These are phyloP conservation scores for Cucumis cinereus DNA, from an alignment of 306 rosid genomes.

Conservation along the genomic window DNA sequence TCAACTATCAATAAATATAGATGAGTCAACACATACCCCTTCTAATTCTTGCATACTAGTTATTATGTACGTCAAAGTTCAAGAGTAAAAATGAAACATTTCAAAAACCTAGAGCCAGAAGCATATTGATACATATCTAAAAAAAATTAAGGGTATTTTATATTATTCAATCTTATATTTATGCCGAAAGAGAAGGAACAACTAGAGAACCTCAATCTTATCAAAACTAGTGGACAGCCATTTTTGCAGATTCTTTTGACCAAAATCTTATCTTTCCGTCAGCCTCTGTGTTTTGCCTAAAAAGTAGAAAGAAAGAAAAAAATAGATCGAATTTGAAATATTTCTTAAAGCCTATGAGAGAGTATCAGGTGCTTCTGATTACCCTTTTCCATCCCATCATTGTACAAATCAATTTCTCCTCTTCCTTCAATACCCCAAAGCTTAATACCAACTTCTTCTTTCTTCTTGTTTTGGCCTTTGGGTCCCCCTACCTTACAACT, in stretches of 20 bases:
- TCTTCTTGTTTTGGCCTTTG: neutral
- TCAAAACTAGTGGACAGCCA: neutral
- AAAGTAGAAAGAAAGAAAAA: slow-evolving; percentile 18
- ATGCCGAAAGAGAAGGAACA: slow-evolving; percentile 7
- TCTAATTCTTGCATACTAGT: too few relatives aligned
- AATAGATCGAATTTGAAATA: slow-evolving; percentile 28
- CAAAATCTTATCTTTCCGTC: slow-evolving; percentile 30
- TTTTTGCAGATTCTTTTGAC: slow-evolving; percentile 22
- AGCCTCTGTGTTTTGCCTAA: neutral
- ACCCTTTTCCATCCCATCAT: slow-evolving; percentile 48
- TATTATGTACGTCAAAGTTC: too few relatives aligned
- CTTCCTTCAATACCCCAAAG: neutral
- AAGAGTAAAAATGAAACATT: too few relatives aligned
- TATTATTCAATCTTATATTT: too few relatives aligned
- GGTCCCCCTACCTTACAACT: neutral
- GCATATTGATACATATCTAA: too few relatives aligned
- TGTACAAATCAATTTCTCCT: slow-evolving; percentile 9
- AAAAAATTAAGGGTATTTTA: too few relatives aligned
- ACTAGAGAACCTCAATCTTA: slow-evolving; percentile 15
- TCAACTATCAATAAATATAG: too few relatives aligned
- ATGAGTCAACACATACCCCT: too few relatives aligned
- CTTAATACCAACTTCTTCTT: neutral
- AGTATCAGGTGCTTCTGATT: slow-evolving; percentile 70
- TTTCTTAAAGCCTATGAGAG: slow-evolving; percentile 25
- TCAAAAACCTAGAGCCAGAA: too few relatives aligned